Conservation (phyloP, 208 protist species). For the Tritrichomonas musculus region DNA sequence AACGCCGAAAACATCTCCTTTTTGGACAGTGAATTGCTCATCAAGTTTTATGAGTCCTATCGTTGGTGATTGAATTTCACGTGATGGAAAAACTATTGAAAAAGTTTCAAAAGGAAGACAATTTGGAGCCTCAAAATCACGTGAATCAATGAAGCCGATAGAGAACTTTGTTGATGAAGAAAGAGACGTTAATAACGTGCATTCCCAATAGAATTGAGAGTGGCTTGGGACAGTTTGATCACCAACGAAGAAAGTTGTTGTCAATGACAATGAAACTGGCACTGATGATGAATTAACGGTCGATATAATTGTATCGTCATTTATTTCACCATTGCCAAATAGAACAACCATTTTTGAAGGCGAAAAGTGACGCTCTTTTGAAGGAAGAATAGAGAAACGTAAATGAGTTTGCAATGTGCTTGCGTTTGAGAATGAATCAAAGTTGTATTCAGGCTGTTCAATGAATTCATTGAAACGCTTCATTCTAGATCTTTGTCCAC, state of each 20-base stretch:
- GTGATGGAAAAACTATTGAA: not conserved
- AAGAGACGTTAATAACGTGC: not conserved
- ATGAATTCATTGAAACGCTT: too few relatives aligned
- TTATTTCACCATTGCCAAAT: not conserved
- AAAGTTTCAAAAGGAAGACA: not conserved
- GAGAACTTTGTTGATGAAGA: not conserved
- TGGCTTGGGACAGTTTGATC: not conserved
- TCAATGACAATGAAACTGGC: too few relatives aligned
- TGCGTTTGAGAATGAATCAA: too few relatives aligned
- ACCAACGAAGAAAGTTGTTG: not conserved
- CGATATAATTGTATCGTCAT: not conserved
- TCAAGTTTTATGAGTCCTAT: not conserved
- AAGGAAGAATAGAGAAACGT: too few relatives aligned
- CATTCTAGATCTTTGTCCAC: too few relatives aligned
- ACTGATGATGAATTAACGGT: too few relatives aligned
- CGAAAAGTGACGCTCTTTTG: too few relatives aligned
- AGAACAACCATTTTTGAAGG: not conserved
- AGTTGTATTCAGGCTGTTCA: too few relatives aligned
- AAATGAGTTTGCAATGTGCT: too few relatives aligned
- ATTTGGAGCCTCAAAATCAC: too few relatives aligned
- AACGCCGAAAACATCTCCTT: not conserved
- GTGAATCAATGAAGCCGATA: not conserved
- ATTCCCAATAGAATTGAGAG: not conserved
- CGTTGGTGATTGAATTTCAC: not conserved
- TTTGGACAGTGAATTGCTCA: not conserved